phyloP scores from a whole-genome alignment of 2,329 filamentous ascomycete genomes.

The Xylaria sp. region DNA sequence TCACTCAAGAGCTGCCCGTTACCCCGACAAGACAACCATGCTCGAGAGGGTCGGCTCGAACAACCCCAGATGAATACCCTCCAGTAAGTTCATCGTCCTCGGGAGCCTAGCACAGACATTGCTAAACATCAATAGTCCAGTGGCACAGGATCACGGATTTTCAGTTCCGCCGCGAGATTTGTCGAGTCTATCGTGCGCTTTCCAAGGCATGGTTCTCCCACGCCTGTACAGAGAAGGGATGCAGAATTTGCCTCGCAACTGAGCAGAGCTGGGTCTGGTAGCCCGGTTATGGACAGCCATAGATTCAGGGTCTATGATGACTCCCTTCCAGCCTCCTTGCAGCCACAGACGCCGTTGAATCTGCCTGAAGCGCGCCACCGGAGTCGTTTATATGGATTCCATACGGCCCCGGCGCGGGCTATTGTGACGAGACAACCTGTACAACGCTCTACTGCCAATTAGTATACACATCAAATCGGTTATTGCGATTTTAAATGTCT shows the following conservation, averaged over 20 bases:
- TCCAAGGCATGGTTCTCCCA: conserved; percentile 35
- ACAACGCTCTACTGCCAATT: conserved; percentile 29
- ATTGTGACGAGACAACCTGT: conserved; percentile 26
- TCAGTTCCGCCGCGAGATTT: conserved; percentile 45
- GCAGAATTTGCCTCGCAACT: conserved; percentile 30
- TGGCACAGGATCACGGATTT: conserved; percentile 38
- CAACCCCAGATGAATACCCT: conserved; percentile 22
- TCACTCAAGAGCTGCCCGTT: conserved; percentile 34
- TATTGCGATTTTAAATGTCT: conserved; percentile 55
- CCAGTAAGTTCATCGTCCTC: conserved; percentile 27
- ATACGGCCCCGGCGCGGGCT: conserved; percentile 54
- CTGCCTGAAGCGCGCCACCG: conserved; percentile 60
- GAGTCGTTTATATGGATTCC: conserved; percentile 55
- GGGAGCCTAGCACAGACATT: background rate
- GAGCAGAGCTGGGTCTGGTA: conserved; percentile 31
- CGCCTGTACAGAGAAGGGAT: conserved; percentile 26
- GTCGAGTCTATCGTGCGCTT: conserved; percentile 43
- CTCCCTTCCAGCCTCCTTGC: conserved; percentile 53
- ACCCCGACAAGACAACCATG: conserved; percentile 45
- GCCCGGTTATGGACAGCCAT: conserved; percentile 34
- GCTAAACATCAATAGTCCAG: conserved; percentile 37
- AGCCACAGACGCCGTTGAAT: conserved; percentile 62
- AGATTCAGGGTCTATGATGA: conserved; percentile 60
- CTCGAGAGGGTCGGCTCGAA: conserved; percentile 22
- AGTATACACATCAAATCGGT: conserved; percentile 40